Percentiles rank a stretch among this genome's conserved stretches.
phyloP scores from a whole-genome alignment of 495 filamentous ascomycete species.

The Rostrohypoxylon terebratum region DNA sequence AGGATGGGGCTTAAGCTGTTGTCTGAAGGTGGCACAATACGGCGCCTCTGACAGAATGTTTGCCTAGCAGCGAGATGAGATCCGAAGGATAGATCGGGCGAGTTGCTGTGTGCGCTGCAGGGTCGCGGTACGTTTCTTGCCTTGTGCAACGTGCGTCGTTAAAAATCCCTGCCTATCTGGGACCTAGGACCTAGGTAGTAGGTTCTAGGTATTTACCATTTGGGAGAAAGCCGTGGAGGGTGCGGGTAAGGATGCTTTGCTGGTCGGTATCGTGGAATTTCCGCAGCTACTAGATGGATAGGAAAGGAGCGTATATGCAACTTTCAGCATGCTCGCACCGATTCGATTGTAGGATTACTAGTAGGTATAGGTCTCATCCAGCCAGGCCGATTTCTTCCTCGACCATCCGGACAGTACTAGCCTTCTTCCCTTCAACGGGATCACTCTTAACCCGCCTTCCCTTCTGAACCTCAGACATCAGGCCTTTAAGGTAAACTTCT shows the following conservation, averaged over 20 bases:
- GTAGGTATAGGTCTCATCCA: conserved; percentile 23
- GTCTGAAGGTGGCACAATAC: background rate
- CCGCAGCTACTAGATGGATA: background rate
- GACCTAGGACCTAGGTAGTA: background rate
- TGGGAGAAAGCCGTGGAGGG: background rate
- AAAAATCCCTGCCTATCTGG: background rate
- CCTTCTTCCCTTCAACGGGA: conserved; percentile 50
- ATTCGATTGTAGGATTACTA: background rate
- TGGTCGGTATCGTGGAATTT: background rate
- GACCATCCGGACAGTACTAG: conserved; percentile 51
- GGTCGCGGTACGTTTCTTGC: background rate
- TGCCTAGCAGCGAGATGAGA: background rate
- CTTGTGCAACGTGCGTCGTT: background rate
- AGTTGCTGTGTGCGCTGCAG: background rate
- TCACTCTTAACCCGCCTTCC: conserved; percentile 49
- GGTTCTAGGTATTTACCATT: background rate
- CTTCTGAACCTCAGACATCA: conserved; percentile 68
- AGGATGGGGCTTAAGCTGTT: background rate
- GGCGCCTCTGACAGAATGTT: background rate
- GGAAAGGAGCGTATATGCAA: background rate
- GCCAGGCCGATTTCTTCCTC: conserved; percentile 39
- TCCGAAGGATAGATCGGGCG: background rate
- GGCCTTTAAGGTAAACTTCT: conserved; percentile 77
- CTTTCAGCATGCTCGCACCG: background rate
- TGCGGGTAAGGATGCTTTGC: background rate